phyloP scores from a whole-genome alignment of 371 early-diverging fungal species.

The Coemansia sp. region DNA sequence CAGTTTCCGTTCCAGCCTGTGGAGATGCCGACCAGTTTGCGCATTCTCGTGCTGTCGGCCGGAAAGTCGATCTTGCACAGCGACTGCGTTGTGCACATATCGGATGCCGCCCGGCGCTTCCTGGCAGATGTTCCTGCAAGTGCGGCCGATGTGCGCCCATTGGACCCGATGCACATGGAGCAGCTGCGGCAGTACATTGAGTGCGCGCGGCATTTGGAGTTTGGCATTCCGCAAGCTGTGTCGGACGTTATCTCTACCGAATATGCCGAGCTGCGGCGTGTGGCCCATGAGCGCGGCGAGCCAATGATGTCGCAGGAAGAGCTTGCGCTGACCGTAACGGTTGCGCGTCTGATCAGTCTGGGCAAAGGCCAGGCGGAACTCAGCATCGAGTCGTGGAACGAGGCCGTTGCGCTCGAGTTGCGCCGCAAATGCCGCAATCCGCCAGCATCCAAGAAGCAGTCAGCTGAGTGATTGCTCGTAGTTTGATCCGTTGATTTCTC shows the following conservation, averaged over 20 bases:
- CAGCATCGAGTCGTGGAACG: conserved; percentile 36
- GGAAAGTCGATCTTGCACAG: conserved; percentile 53
- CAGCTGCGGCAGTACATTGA: conserved; percentile 49
- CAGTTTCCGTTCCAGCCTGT: conserved; percentile 52
- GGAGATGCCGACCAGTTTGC: conserved; percentile 44
- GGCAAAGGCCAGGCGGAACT: conserved; percentile 43
- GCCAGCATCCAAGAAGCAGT: not conserved
- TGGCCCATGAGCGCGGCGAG: conserved; percentile 28
- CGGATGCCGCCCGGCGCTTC: conserved; percentile 14
- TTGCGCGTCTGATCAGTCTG: conserved; percentile 47
- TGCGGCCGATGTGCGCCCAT: conserved; percentile 16
- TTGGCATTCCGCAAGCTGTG: conserved; percentile 42
- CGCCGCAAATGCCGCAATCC: conserved; percentile 25
- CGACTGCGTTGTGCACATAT: conserved; percentile 45
- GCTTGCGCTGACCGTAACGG: conserved; percentile 43
- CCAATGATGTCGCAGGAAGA: conserved; percentile 49
- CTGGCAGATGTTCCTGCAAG: conserved; percentile 5
- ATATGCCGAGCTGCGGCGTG: conserved; percentile 36
- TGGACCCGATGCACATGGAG: conserved; percentile 49
- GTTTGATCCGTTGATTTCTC: too few species aligned
- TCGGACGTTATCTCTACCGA: conserved; percentile 49
- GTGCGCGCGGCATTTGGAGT: conserved; percentile 37
- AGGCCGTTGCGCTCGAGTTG: conserved; percentile 33
- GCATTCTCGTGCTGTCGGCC: conserved; percentile 50
- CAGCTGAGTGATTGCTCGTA: too few species aligned